Evolutionary conservation across 495 filamentous ascomycete genomes (phyloP), one percentile per base, ranked within the genome.

Genomic region (Haplographium delicatum): DNA sequence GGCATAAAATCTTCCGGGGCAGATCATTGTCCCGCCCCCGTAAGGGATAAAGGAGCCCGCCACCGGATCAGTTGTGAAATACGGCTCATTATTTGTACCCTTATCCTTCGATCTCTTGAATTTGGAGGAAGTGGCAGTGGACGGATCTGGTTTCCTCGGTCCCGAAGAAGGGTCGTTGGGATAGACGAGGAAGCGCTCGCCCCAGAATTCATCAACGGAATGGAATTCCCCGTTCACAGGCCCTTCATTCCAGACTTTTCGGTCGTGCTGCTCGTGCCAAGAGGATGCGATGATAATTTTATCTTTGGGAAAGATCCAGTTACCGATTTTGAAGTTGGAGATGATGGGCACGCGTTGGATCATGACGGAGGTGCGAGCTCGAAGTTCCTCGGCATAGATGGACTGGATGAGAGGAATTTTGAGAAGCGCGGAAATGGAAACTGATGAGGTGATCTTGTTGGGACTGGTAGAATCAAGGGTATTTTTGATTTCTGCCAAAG

Each of bases 151-250:
- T 56, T 53, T 30, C 38, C 44, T 23, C 50, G 66, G 66, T 5
- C 66, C 67, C 25, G 62, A 67, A 3, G 31, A n/a, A 10, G 66
- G 58, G 35, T 69, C 62, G 38, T 56, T 54, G 0, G 64, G 56
- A 13, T 65, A 67, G n/a, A 62, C 56, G 10, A 72, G 37, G 34
- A 70, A 72, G 3, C 65, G 60, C 54, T 71, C 68, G 20, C 65
- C 62, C 68, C 68, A 72, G 53, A 66, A 71, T 1, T 44, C 28
- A 16, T 68, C 58, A 1, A 71, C 46, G 0, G 67, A 61, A 28
- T 68, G 56, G 33, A 53, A 44, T 18, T 41, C 23, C 19, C 57
- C 33, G 11, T 48, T n/a, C 20, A 25, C 5, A 50, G 47, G 47
- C 1, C 63, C 63, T 38, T 45, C 41, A 47, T 66, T 66, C 64